Evolutionary conservation across 495 filamentous ascomycete genomes (phyloP).

Genomic region (Schizothecium vesticola): DNA sequence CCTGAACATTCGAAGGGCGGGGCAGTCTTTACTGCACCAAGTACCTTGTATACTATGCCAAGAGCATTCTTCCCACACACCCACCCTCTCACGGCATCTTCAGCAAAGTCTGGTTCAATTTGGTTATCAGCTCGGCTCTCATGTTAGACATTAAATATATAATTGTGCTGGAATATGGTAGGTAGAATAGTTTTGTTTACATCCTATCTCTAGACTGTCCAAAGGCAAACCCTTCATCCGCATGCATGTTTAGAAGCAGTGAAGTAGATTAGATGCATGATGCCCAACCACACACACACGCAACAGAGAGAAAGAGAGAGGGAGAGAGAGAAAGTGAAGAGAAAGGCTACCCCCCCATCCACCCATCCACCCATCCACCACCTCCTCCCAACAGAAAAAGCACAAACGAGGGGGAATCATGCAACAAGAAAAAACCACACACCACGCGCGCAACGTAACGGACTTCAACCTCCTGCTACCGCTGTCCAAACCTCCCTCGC

Average conservation of each 20-base stretch:
- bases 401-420: conserved; percentile 35
- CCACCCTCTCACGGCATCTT: neutral
- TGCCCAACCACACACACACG: neutral
- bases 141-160: neutral
- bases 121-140: neutral
- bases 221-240: neutral
- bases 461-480: conserved; percentile 7
- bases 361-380: no score
- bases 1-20: conserved; percentile 33
- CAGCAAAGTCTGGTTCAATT: neutral
- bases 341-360: neutral
- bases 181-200: neutral
- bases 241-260: neutral
- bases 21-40: conserved; percentile 8
- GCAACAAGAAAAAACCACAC: conserved; percentile 23
- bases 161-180: neutral
- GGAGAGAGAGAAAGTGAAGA: neutral
- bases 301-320: neutral
- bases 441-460: neutral
- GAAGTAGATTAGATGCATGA: neutral
- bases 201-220: neutral
- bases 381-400: neutral
- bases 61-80: neutral
- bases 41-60: neutral
- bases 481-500: neutral